Conservation (phyloP, 495 filamentous ascomycete species). For the Penicillium argentinense region DNA sequence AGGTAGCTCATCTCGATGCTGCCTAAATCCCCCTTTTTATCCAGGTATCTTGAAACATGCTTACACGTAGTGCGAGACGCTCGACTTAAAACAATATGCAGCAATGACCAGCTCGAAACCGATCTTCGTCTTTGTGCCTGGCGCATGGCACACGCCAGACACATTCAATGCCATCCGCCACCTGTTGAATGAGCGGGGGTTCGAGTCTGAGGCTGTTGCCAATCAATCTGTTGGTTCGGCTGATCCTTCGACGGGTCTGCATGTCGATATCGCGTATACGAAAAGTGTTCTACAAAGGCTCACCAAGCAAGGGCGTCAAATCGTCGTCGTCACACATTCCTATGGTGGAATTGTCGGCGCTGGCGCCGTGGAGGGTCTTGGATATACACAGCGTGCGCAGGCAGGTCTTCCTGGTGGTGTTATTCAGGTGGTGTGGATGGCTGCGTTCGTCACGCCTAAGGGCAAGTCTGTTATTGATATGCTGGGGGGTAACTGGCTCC, state of each 20-base stretch:
- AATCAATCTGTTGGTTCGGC: constrained; percentile 12
- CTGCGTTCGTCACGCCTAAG: constrained; percentile 31
- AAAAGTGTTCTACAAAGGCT: constrained; percentile 1
- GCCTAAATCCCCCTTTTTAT: too few species aligned
- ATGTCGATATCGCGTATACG: constrained; percentile 15
- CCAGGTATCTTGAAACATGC: too few species aligned
- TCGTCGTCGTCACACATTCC: constrained; percentile 43
- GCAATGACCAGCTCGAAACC: constrained; percentile 7
- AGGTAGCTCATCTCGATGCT: too few species aligned
- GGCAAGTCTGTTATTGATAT: constrained; percentile 22
- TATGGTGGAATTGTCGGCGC: constrained; percentile 40
- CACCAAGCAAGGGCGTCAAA: constrained; percentile 4
- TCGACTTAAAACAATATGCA: too few species aligned
- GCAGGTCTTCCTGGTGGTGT: constrained; percentile 41
- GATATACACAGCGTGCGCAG: constrained; percentile 27
- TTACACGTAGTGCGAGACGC: too few species aligned
- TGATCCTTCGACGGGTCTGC: constrained; percentile 8
- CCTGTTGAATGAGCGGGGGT: constrained; percentile 3
- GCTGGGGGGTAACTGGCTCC: constrained; percentile 20
- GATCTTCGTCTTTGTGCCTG: constrained; percentile 19
- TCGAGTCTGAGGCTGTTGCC: constrained; percentile 8
- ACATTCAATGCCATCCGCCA: constrained; percentile 13
- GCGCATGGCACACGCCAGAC: constrained; percentile 19
- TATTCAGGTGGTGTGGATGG: constrained; percentile 37
- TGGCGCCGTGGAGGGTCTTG: constrained; percentile 42